These are phyloP conservation scores for Macaranga tanarius DNA, from an alignment of 441 rosid genomes.

Conservation along the genomic window DNA sequence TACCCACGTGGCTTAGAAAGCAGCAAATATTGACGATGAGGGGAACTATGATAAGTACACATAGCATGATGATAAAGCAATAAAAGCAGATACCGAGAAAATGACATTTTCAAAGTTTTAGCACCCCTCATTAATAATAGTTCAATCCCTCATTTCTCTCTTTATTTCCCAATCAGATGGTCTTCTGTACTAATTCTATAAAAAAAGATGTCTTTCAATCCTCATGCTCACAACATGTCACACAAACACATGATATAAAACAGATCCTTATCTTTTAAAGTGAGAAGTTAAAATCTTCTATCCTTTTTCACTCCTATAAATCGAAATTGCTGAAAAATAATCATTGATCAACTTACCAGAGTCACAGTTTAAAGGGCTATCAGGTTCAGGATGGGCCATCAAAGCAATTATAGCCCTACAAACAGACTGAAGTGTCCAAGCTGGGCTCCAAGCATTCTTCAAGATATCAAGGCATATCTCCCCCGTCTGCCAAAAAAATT, in stretches of 20 bases:
- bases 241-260: not conserved
- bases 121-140: not conserved
- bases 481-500: conserved; percentile 58
- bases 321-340: not conserved
- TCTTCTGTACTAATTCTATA: not conserved
- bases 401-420: conserved; percentile 88
- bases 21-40: not conserved
- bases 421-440: conserved; percentile 25
- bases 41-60: not conserved
- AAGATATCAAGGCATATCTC: conserved; percentile 96
- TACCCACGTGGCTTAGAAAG: not conserved
- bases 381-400: conserved; percentile 99
- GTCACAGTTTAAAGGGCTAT: conserved; percentile 97
- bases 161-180: not conserved
- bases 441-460: conserved; percentile 99
- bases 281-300: not conserved
- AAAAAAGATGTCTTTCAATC: not conserved
- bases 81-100: not conserved
- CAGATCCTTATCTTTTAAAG: not conserved
- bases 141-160: not conserved
- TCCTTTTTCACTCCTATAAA: not conserved
- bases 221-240: not conserved
- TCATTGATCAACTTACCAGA: conserved; percentile 51
- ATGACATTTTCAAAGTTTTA: not conserved
- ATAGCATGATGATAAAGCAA: not conserved